These are phyloP conservation scores for Bipolaris zeicola DNA, from an alignment of 2,329 filamentous ascomycete species.

Conservation along the genomic window DNA sequence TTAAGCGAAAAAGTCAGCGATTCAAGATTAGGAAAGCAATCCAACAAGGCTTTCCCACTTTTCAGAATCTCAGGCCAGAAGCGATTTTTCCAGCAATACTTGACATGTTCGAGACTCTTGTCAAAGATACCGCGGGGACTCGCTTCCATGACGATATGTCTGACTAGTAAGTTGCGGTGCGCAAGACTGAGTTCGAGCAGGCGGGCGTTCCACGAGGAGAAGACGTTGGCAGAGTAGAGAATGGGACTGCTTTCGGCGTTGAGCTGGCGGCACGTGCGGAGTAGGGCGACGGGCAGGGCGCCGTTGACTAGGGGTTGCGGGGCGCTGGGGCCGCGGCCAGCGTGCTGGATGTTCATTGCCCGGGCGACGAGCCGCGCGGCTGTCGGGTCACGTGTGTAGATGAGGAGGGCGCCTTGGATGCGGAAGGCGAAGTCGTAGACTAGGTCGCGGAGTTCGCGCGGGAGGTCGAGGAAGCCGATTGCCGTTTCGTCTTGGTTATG, in stretches of 20 bases:
- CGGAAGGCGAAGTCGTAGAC: conserved; percentile 32
- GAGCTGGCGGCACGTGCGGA: conserved; percentile 51
- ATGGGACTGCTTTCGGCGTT: conserved; percentile 51
- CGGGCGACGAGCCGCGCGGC: conserved; percentile 16
- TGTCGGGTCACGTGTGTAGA: conserved; percentile 30
- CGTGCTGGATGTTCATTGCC: conserved; percentile 34
- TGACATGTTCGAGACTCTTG: conserved; percentile 30
- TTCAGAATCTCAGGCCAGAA: conserved; percentile 38
- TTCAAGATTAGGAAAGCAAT: conserved; percentile 32
- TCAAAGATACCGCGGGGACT: conserved; percentile 30
- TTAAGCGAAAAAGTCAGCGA: conserved; percentile 34
- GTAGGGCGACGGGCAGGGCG: conserved; percentile 26
- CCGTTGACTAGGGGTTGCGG: conserved; percentile 24
- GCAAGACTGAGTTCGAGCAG: conserved; percentile 19
- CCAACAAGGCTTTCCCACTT: conserved; percentile 21
- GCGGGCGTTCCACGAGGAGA: conserved; percentile 37
- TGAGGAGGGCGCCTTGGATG: conserved; percentile 36
- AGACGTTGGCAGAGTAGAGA: conserved; percentile 56
- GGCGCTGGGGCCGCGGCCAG: conserved; percentile 28
- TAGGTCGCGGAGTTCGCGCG: conserved; percentile 38
- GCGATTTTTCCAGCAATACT: conserved; percentile 34
- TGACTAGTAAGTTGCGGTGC: conserved; percentile 27
- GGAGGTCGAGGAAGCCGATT: conserved; percentile 38
- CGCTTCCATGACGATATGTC: conserved; percentile 30
- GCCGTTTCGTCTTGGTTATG: neutral